Evolutionary conservation across 2,329 filamentous ascomycete genomes (phyloP).

Genomic region (Penicillium frequentans): DNA sequence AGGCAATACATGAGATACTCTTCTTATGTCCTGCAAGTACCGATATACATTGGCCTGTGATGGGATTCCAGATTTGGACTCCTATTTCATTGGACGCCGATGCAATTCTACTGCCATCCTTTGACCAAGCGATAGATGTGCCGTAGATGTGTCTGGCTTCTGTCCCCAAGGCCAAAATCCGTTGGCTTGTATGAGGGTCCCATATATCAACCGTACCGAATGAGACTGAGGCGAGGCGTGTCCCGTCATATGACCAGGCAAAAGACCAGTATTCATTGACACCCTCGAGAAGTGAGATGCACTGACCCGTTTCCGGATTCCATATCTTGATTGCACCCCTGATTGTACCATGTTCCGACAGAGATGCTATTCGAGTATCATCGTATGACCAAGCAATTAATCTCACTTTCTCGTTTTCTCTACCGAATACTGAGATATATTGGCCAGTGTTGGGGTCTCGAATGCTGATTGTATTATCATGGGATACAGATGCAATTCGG

Average conservation of each 20-base stretch:
- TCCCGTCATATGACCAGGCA: neutral
- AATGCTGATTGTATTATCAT: neutral
- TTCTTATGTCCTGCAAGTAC: neutral
- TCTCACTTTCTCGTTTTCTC: neutral
- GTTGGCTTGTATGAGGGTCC: neutral
- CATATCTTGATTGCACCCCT: neutral
- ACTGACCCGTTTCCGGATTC: neutral
- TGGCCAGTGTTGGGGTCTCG: neutral
- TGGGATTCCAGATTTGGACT: neutral
- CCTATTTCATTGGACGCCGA: fast-evolving
- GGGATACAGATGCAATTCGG: neutral
- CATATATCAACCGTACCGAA: neutral
- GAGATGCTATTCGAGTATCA: neutral
- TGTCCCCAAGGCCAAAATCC: neutral
- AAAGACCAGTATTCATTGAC: too few species aligned
- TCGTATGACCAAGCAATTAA: neutral
- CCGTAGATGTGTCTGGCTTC: too few species aligned
- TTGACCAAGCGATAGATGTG: neutral
- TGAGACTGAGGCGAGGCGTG: neutral
- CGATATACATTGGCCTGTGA: neutral
- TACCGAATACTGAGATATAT: neutral
- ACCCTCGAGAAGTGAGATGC: neutral
- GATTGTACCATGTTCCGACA: neutral
- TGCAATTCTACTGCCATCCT: neutral
- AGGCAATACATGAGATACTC: neutral